phyloP scores from a whole-genome alignment of 164 flowering plant genomes.

The Malania oleifera region DNA sequence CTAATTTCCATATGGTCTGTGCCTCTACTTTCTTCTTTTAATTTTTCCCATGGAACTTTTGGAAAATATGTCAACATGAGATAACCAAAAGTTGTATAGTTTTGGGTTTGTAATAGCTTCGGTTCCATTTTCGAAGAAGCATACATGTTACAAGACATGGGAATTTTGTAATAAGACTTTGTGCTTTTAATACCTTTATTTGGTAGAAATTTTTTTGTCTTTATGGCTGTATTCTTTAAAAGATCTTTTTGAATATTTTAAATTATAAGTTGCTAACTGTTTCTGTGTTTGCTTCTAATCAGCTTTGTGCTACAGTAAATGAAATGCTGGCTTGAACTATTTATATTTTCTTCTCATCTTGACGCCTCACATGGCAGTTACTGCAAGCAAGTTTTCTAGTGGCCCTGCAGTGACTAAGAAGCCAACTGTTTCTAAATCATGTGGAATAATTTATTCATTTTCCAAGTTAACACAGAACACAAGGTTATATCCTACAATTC shows the following conservation, averaged over 20 bases:
- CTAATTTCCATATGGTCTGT: too few relatives aligned
- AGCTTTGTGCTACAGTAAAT: slow-evolving; percentile 17
- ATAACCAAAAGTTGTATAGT: too few relatives aligned
- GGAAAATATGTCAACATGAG: too few relatives aligned
- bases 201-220: background rate
- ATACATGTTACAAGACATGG: too few relatives aligned
- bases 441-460: slow-evolving; percentile 31
- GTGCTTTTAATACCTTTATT: slow-evolving; percentile 5
- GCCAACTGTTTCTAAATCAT: slow-evolving; percentile 24
- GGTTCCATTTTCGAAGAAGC: too few relatives aligned
- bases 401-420: slow-evolving; percentile 27
- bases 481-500: slow-evolving; percentile 18
- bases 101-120: too few relatives aligned
- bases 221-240: background rate
- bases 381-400: slow-evolving; percentile 35
- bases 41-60: too few relatives aligned
- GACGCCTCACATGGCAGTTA: slow-evolving; percentile 36
- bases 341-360: slow-evolving; percentile 9
- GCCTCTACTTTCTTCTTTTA: too few relatives aligned
- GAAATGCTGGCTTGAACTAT: slow-evolving; percentile 18
- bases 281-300: slow-evolving; percentile 5
- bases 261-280: background rate
- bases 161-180: background rate
- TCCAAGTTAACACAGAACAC: slow-evolving; percentile 29
- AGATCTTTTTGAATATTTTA: background rate